phyloP scores from a whole-genome alignment of 208 protist species.

The Chromosphaera perkinsii region DNA sequence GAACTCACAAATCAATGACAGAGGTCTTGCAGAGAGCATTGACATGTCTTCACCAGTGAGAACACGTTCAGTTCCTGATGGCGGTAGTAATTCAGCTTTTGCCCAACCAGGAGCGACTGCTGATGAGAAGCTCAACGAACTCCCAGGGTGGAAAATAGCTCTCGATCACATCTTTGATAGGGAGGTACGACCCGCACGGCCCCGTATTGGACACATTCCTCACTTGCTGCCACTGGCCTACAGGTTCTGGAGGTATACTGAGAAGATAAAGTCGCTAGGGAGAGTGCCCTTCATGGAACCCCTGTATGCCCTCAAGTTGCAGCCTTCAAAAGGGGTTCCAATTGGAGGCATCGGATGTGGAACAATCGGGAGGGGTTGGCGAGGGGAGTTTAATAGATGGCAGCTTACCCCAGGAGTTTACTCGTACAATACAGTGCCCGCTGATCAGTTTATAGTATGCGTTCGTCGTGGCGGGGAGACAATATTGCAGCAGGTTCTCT shows the following conservation, averaged over 20 bases:
- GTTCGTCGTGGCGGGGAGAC: neutral
- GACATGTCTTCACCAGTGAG: too few species aligned
- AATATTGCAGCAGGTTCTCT: neutral
- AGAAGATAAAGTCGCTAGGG: neutral
- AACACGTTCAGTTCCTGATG: too few species aligned
- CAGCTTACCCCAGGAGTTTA: conserved; percentile 10
- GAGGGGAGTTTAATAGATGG: conserved; percentile 18
- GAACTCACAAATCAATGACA: too few species aligned
- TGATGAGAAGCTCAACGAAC: too few species aligned
- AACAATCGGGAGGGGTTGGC: conserved; percentile 7
- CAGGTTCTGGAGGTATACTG: conserved; percentile 10
- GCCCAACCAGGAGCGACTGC: too few species aligned
- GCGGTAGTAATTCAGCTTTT: too few species aligned
- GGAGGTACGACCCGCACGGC: too few species aligned
- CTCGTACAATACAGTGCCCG: conserved; percentile 9
- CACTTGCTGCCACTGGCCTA: too few species aligned
- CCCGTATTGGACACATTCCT: too few species aligned
- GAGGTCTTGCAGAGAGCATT: too few species aligned
- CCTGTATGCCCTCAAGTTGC: neutral
- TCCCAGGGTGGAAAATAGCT: too few species aligned
- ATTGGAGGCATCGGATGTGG: conserved; percentile 9
- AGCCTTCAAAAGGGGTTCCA: conserved; percentile 15
- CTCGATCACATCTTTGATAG: too few species aligned
- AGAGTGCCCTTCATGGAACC: conserved; percentile 13
- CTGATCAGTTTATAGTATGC: conserved; percentile 9